These are phyloP conservation scores for Diaporthe velutina DNA, from an alignment of 2,329 filamentous ascomycete species.

Conservation along the genomic window DNA sequence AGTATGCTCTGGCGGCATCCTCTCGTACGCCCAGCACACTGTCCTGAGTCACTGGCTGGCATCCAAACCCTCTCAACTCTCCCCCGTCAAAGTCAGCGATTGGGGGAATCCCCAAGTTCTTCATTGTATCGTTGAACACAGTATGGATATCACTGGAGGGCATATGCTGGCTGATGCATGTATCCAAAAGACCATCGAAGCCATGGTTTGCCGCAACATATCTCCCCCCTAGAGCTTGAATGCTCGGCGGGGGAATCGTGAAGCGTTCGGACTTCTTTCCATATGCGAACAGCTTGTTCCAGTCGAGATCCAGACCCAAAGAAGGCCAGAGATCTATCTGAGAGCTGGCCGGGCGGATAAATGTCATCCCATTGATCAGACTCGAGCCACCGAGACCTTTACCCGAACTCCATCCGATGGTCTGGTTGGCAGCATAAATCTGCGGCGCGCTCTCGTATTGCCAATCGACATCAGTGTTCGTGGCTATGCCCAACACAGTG, in stretches of 20 bases:
- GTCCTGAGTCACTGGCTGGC: slow-evolving; percentile 4
- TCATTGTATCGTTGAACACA: slow-evolving; percentile 1
- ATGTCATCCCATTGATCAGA: slow-evolving; percentile 9
- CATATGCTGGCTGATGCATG: slow-evolving; percentile 8
- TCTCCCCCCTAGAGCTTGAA: neutral
- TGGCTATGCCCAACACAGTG: slow-evolving; percentile 5
- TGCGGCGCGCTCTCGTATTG: slow-evolving; percentile 4
- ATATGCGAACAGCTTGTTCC: neutral
- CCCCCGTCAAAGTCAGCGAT: slow-evolving; percentile 1
- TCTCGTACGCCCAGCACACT: neutral
- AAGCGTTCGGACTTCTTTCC: slow-evolving; percentile 3
- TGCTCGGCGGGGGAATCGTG: neutral
- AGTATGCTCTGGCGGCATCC: slow-evolving; percentile 4
- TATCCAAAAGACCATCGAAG: slow-evolving; percentile 2
- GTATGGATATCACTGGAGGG: slow-evolving; percentile 5
- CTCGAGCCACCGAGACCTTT: slow-evolving; percentile 7
- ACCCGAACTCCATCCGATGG: neutral
- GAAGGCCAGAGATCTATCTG: slow-evolving; percentile 3
- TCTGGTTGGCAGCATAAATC: slow-evolving; percentile 4
- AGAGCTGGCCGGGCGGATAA: slow-evolving; percentile 4
- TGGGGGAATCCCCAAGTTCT: neutral
- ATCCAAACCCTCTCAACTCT: neutral
- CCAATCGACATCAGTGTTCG: slow-evolving; percentile 4
- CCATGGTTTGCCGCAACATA: slow-evolving; percentile 2
- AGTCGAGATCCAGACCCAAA: slow-evolving; percentile 1